A percentile compares a stretch with the other conserved stretches of the same genome.
phyloP scores from a whole-genome alignment of 139 green algal genomes.

The Trebouxia sp. region DNA sequence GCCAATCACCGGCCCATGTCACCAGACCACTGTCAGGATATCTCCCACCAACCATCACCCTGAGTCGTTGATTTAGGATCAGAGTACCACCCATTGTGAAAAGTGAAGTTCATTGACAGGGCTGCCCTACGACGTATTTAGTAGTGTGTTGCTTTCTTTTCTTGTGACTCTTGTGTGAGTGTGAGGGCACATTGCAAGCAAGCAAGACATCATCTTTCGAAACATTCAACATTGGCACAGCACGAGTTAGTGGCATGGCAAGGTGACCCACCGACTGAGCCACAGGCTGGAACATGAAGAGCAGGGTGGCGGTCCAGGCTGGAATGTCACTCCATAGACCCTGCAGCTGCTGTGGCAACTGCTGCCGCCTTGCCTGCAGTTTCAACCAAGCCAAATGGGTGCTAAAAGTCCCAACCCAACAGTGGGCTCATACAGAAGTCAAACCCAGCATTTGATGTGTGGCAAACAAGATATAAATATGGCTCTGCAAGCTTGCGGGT shows the following conservation, averaged over 20 bases:
- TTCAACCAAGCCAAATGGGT: too few species aligned
- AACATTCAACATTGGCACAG: too few species aligned
- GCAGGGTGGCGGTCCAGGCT: constrained; percentile 73
- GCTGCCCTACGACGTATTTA: not conserved
- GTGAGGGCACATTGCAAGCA: not conserved
- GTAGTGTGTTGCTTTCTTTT: not conserved
- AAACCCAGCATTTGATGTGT: too few species aligned
- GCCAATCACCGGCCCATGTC: too few species aligned
- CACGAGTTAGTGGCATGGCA: too few species aligned
- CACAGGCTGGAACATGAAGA: constrained; percentile 80
- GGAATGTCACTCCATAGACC: constrained; percentile 40
- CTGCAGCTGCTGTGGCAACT: constrained; percentile 34
- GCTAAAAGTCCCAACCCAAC: too few species aligned
- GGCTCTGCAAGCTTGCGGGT: too few species aligned
- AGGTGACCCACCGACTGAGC: constrained; percentile 58
- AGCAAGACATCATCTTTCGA: too few species aligned
- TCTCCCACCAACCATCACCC: not conserved
- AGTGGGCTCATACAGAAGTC: too few species aligned
- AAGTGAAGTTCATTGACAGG: not conserved
- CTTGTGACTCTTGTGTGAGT: not conserved
- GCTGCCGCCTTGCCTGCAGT: constrained; percentile 29
- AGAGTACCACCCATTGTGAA: not conserved
- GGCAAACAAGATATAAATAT: too few species aligned
- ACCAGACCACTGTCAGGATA: not conserved
- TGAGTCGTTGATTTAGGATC: not conserved